Conservation (phyloP, 2,329 filamentous ascomycete genomes). For the Dactylellina sp. region DNA sequence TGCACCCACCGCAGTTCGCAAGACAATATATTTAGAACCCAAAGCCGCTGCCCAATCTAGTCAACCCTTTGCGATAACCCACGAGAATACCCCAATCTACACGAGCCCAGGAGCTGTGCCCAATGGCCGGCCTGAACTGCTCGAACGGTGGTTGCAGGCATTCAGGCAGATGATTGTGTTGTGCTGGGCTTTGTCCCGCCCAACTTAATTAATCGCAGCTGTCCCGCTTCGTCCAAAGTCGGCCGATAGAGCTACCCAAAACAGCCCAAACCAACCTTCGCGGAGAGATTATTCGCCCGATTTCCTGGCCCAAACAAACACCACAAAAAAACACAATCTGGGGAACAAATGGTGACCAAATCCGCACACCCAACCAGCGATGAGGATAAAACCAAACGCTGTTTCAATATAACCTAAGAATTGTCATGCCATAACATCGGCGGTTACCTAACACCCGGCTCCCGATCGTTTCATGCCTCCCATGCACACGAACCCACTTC, state of each 20-base stretch:
- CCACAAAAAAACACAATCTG: neutral
- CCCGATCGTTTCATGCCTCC: constrained; percentile 19
- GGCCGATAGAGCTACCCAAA: constrained; percentile 16
- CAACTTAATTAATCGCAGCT: too few species aligned
- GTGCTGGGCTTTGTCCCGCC: too few species aligned
- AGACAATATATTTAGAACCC: too few species aligned
- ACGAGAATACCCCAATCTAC: neutral
- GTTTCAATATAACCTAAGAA: neutral
- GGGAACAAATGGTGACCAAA: neutral
- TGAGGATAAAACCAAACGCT: too few species aligned
- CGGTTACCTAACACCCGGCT: constrained; percentile 7
- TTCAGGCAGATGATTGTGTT: too few species aligned
- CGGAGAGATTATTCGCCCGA: constrained; percentile 25
- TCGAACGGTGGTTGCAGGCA: too few species aligned
- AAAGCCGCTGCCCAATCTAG: constrained; percentile 6
- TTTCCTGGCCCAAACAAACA: neutral
- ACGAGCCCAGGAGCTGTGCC: neutral
- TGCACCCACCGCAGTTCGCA: too few species aligned
- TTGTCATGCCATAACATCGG: constrained; percentile 12
- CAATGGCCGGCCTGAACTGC: too few species aligned
- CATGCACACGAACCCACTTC: neutral
- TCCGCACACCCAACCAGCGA: neutral
- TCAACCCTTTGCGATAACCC: neutral
- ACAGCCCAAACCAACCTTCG: neutral
- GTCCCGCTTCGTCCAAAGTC: neutral